Evolutionary conservation across 345 rosid genomes (phyloP), one percentile per base, ranked within the genome.

Genomic region (Triadica sebifera): DNA sequence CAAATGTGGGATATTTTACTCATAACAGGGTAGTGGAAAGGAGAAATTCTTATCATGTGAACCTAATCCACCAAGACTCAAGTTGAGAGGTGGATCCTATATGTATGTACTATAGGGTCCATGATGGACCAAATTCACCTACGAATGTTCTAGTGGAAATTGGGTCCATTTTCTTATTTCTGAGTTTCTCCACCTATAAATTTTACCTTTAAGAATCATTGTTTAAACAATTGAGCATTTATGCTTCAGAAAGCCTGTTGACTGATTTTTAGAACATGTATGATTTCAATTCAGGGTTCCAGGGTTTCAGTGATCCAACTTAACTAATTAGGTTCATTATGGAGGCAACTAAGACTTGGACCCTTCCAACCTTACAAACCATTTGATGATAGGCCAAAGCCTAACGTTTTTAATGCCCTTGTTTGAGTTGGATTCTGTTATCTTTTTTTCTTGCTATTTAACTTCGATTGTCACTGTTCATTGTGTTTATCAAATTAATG

Each of bases 171-270:
- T 52, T 37, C 2, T 5, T 38, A 17, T 52, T 45, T 43, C 47
- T 43, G 72, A 16, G 34, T 69, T 29, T 69, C 61, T 38, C 60
- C 62, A 53, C 20, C 51, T 53, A 19, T 69, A 19, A 12, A 34
- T 7, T 69, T 53, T 11, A 37, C 15, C 5, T 22, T 12, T 8
- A 45, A 66, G 10, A 29, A 51, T 52, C 57, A 19, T 16, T 3
- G 0, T 52, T 17, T 52, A 17, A 52, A 52, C 6, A 52, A 52
- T 52, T 52, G 45, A 58, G 37, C 13, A 25, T 12, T 22, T 15
- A 24, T 59, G 10, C 8, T 43, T 45, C 22, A 12, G 20, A 15
- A 0, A 25, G 41, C 58, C 11, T 4, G 59, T 39, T 39, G 24
- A 59, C 47, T 57, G 5, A 68, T 16, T 49, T 68, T 50, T 52